Conservation (phyloP, 1,284 basidiomycete genomes). For the Wolfiporia cocos region DNA sequence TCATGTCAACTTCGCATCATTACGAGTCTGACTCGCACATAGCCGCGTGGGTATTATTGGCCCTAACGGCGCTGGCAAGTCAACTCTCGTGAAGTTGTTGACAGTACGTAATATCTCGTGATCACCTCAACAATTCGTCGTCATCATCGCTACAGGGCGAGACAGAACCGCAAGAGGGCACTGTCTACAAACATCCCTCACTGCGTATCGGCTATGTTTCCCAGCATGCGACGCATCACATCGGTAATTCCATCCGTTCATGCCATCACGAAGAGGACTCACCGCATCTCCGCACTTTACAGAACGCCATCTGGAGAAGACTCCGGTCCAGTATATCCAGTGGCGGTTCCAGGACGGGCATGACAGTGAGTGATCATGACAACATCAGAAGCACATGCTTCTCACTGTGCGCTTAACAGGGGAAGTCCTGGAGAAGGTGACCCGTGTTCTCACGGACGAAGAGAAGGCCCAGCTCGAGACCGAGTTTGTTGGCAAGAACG, state of each 20-base stretch:
- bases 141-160: slow-evolving; percentile 67
- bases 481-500: slow-evolving; percentile 91
- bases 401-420: slow-evolving; percentile 34
- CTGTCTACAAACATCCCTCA: slow-evolving; percentile 94
- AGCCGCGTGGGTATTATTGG: slow-evolving; percentile 87
- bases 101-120: slow-evolving; percentile 47
- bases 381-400: neutral
- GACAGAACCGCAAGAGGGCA: slow-evolving; percentile 88
- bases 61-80: slow-evolving; percentile 94
- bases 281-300: no score
- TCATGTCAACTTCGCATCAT: slow-evolving; percentile 11
- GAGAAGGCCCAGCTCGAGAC: slow-evolving; percentile 80
- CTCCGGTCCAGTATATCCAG: slow-evolving; percentile 93
- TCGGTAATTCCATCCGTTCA: slow-evolving; percentile 40
- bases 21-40: slow-evolving; percentile 14
- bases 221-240: slow-evolving; percentile 96
- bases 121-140: slow-evolving; percentile 6
- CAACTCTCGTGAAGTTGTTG: slow-evolving; percentile 94
- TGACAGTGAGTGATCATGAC: slow-evolving; percentile 65
- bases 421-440: slow-evolving; percentile 89
- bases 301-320: slow-evolving; percentile 94
- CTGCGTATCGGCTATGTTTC: slow-evolving; percentile 97
- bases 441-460: slow-evolving; percentile 86
- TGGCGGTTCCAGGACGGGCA: slow-evolving; percentile 99
- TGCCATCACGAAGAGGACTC: no score